A percentile compares a stretch with the other conserved stretches of the same genome.
These are phyloP conservation scores for Tolypocladium pustulatum DNA, from an alignment of 2,329 filamentous ascomycete species.

Conservation along the genomic window DNA sequence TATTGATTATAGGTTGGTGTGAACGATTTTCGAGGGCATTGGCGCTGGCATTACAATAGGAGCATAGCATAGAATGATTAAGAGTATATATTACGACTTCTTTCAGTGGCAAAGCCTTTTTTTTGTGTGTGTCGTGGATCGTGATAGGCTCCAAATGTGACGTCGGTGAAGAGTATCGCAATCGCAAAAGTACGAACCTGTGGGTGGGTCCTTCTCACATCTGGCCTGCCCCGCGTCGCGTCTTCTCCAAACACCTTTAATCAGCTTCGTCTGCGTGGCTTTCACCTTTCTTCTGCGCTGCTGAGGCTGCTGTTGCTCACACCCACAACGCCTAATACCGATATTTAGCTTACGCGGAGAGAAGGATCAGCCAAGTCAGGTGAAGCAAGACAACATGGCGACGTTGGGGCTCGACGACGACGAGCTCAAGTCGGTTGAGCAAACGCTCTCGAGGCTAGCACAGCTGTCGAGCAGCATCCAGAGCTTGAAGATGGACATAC, in stretches of 20 bases:
- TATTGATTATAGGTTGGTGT: background rate
- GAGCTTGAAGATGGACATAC: slow-evolving; percentile 51
- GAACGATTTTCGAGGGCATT: background rate
- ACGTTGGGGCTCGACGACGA: slow-evolving; percentile 43
- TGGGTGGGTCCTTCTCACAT: background rate
- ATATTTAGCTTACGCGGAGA: background rate
- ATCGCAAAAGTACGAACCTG: background rate
- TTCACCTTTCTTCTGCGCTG: background rate
- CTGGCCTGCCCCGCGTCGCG: background rate
- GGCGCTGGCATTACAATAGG: background rate
- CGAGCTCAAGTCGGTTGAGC: slow-evolving; percentile 59
- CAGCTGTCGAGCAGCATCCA: slow-evolving; percentile 60
- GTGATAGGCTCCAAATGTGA: background rate
- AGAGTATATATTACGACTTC: background rate
- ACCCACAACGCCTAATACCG: background rate
- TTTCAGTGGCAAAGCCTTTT: background rate
- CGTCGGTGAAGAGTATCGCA: background rate
- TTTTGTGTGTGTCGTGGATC: background rate
- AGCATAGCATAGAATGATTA: background rate
- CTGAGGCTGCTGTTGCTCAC: background rate
- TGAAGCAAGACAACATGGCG: slow-evolving; percentile 17
- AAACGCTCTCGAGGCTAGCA: slow-evolving; percentile 55
- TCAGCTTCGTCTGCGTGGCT: background rate
- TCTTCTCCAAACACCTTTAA: background rate
- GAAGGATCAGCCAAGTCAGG: background rate